Conservation (phyloP, 768 basidiomycete species). For the Psilocybe azurescens region DNA sequence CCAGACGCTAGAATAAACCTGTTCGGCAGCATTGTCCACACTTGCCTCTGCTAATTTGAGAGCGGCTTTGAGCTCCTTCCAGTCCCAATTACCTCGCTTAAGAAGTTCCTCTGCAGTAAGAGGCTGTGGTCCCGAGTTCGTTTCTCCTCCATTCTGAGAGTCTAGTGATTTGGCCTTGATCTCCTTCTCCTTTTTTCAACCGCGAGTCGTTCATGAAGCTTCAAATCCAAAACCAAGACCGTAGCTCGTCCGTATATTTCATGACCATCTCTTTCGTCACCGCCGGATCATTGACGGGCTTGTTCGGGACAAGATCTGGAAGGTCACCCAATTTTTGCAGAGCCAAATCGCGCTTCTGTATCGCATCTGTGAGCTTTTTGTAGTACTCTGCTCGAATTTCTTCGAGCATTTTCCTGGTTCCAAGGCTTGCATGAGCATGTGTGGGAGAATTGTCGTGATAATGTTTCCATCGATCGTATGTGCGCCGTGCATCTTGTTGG, state of each 20-base stretch:
- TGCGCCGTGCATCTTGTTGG: conserved; percentile 21
- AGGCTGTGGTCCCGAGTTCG: not conserved
- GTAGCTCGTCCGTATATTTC: conserved; percentile 33
- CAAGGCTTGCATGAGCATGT: conserved; percentile 32
- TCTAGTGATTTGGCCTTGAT: not conserved
- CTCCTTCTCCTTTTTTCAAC: conserved; percentile 14
- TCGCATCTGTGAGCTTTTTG: conserved; percentile 20
- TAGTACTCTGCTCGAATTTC: conserved; percentile 21
- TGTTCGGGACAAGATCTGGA: conserved; percentile 27
- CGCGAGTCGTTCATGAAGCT: conserved; percentile 24
- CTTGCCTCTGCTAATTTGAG: conserved; percentile 7
- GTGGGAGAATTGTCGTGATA: conserved; percentile 31
- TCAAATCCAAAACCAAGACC: conserved; percentile 36
- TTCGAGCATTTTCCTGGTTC: conserved; percentile 33
- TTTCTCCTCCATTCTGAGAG: not conserved
- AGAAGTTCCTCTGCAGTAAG: conserved; percentile 16
- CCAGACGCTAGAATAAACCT: conserved; percentile 21
- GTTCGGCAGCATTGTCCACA: conserved; percentile 17
- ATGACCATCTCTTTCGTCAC: conserved; percentile 28
- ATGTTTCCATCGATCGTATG: conserved; percentile 35
- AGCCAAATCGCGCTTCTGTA: conserved; percentile 25
- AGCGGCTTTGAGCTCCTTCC: conserved; percentile 25
- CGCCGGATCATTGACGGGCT: conserved; percentile 7
- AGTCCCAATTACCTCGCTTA: conserved; percentile 23
- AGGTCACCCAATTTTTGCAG: conserved; percentile 30